Evolutionary conservation across 331 rosid species (phyloP), one percentile per base, ranked within the genome.

Genomic region (Phaseolus coccineus): DNA sequence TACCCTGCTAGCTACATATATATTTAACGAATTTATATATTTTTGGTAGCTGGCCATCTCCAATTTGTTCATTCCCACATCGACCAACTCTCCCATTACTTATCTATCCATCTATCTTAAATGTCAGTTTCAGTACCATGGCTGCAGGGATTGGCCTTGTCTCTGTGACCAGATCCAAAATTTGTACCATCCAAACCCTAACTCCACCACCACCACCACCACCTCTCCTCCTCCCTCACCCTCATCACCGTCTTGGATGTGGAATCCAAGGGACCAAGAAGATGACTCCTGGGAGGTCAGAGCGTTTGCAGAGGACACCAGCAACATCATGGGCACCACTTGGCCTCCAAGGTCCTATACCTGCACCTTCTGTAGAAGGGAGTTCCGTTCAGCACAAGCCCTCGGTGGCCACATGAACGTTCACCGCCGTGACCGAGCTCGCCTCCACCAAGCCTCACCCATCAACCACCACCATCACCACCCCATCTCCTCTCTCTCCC

Each of bases 321-420:
- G 88, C 35, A 90, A 87, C 80, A 77, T 80, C 58, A 88, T 92
- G 97, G 93, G 92, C 37, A 87, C 92, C 71, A 92, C 97, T 0
- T 94, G 97, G 98, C 98, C 98, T 13, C 98, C 98, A 4, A 88
- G 98, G 71, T 92, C 92, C 24, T 94, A 94, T 85, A 83, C 89
- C 30, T 94, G 98, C 85, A 89, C 90, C 52, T 92, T 90, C 75
- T 94, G 98, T 15, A 59, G 93, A 74, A 79, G 97, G 65, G 97
- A 94, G 78, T 94, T 92, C 84, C 84, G 92, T 11, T 92, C 98
- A 0, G 97, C 98, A 1, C 98, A 94, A 77, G 98, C 98, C 35
- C 93, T 94, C 0, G 98, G 98, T 1, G 97, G 98, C 55, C 98
- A 94, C 87, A 94, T 94, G 98, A 94, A 94, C 31, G 97, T 94